Base-by-base conservation (phyloP, 345 rosid genomes). In the Eucalyptus fibrosa region DNA sequence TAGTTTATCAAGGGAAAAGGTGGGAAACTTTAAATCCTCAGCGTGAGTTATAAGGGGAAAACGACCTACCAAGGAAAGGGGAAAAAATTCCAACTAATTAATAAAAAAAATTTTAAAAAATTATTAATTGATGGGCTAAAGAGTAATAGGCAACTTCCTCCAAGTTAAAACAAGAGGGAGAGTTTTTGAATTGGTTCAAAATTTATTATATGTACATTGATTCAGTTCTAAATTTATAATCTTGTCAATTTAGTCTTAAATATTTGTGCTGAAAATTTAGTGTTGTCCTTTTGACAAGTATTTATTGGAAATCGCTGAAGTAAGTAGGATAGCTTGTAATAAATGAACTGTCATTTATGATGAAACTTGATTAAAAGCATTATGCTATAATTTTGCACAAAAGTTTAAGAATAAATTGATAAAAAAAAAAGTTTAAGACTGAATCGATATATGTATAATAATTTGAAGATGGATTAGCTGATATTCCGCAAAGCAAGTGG, bases 231-330 rank as follows among this genome's bases (percentile, higher is more conserved):
- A 72, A 37, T 0, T 77, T 77, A 18, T 77, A 37, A 77, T 10
- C 5, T 72, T 72, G 0, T 37, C 1, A 77, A 77, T 77, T 37
- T 37, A 77, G 1, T 77, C 4, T 9, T 77, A 37, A 10, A 77
- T 3, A 0, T 77, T 37, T 19, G 15, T 2, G 2, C 0, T 0
- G 1, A 37, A 77, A 37, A 6, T 34, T 11, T 4, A 40, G 2
- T 77, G 6, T 10, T 19, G 13, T 21, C 28, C 3, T 7, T 65
- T 4, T 8, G 3, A n/a, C 2, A 7, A n/a, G 4, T 16, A 7
- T 65, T 77, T 37, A 11, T 34, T 19, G 26, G 18, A 32, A 18
- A 69, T 69, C 2, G 14, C 0, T 69, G 2, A 34, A 69, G 11
- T 34, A 18, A 34, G 14, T 18, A 5, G 12, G 26, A 34, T 0